A percentile compares a stretch with the other conserved stretches of the same genome.
phyloP scores from a whole-genome alignment of 2,329 filamentous ascomycete genomes.

The Trichoderma arundinaceum region DNA sequence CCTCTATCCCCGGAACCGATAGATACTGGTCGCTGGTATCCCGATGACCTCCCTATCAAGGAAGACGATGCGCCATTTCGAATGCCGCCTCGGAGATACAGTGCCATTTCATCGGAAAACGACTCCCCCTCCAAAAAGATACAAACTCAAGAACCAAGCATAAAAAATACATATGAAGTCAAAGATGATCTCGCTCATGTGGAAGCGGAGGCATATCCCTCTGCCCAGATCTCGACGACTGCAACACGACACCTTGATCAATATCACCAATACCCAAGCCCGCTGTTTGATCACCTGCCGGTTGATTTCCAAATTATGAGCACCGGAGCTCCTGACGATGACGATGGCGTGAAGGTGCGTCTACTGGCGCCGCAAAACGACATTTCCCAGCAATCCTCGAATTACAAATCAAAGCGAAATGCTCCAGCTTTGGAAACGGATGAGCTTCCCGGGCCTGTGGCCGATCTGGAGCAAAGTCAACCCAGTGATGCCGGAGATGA shows the following conservation, averaged over 20 bases:
- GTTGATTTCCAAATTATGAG: background rate
- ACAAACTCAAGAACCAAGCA: background rate
- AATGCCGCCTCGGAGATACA: constrained; percentile 7
- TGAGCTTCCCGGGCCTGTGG: background rate
- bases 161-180: background rate
- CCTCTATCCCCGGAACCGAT: constrained; percentile 36
- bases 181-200: constrained; percentile 6
- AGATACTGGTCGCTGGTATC: constrained; percentile 34
- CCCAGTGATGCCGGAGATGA: background rate
- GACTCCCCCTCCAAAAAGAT: background rate
- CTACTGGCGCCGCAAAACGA: constrained; percentile 5
- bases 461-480: background rate
- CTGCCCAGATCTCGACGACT: constrained; percentile 6
- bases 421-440: background rate
- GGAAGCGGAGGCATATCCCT: background rate
- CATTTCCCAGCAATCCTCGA: background rate
- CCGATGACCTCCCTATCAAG: constrained; percentile 24
- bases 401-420: background rate
- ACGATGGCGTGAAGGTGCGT: constrained; percentile 1
- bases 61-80: constrained; percentile 9
- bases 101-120: background rate
- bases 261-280: constrained; percentile 20
- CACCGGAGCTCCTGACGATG: background rate
- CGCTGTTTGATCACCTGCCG: constrained; percentile 11
- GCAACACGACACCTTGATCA: constrained; percentile 18